Evolutionary conservation across 306 rosid genomes (phyloP).

Genomic region (Medicago lupulina): DNA sequence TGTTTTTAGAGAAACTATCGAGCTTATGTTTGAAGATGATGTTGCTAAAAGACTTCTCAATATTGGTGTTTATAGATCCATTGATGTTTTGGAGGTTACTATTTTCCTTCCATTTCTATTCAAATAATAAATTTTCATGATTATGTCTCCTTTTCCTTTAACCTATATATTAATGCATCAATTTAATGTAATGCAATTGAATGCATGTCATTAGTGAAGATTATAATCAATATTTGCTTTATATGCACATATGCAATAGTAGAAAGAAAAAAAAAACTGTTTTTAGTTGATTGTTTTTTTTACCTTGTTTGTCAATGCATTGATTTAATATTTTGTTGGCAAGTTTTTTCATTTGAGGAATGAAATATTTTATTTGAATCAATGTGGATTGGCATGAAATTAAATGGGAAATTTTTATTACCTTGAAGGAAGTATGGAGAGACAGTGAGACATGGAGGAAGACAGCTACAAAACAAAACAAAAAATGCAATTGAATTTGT

Average conservation of each 20-base stretch:
- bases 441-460: slow-evolving; percentile 7
- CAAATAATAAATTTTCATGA: not conserved
- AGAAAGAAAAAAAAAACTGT: not conserved
- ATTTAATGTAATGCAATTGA: slow-evolving; percentile 6
- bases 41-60: slow-evolving; percentile 60
- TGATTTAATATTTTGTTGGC: not conserved
- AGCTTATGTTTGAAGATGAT: slow-evolving; percentile 86
- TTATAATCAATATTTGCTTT: not conserved
- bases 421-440: not conserved
- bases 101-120: not conserved
- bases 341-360: not conserved
- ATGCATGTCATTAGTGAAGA: not conserved
- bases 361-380: not conserved
- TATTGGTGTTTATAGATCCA: slow-evolving; percentile 76
- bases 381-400: slow-evolving; percentile 12
- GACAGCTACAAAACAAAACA: not conserved
- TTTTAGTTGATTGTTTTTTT: not conserved
- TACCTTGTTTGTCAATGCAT: not conserved
- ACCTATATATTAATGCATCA: not conserved
- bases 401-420: not conserved
- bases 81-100: slow-evolving; percentile 86
- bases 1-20: slow-evolving; percentile 71
- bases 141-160: not conserved
- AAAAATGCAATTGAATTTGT: not conserved
- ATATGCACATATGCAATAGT: not conserved